Base-by-base conservation (phyloP, 1,139 yeast genomes). In the Candida sojae region DNA sequence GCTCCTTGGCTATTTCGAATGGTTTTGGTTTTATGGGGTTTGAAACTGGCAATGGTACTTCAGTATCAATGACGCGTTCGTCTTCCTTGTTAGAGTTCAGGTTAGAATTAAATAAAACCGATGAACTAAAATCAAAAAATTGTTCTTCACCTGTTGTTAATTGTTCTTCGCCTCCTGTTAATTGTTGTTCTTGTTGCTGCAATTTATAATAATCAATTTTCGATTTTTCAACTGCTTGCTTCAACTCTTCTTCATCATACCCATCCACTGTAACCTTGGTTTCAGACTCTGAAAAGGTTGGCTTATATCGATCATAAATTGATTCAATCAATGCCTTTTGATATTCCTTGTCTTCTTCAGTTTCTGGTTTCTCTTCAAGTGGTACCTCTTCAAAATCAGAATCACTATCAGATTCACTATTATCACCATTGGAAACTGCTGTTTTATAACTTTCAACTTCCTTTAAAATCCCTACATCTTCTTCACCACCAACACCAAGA, bases 361-460 rank as follows among this genome's bases (percentile, higher is more conserved):
- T 56, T 44, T 64, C 68, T 38, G 56, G 57, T 12, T 54, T 56
- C 2, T 61, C 56, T 13, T 63, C 65, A 3, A 72, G 48, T 8
- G 75, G 71, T 2, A 85, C 84, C 50, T 84, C 90, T 53, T 85
- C 90, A 79, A 86, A 84, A 33, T 82, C 88, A 13, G 70, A 66
- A 44, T 77, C 83, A 26, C 72, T 77, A 11, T 70, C 57, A 9
- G 42, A 42, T 9, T 38, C 42, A 12, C 34, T 42, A 11, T 47
- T 41, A n/a, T 43, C 39, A 21, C 29, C 33, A 12, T 26, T 31
- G 30, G 12, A 4, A 7, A 10, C 29, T 29, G 32, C 23, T 11
- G 45, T 39, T 9, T 42, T 48, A 28, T 47, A 46, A 29, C 40
- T 39, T 7, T 31, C 43, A 23, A 45, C 42, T 13, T 51, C 52